phyloP scores from a whole-genome alignment of 2,329 filamentous ascomycete genomes.

The Sarocladium kiliense region DNA sequence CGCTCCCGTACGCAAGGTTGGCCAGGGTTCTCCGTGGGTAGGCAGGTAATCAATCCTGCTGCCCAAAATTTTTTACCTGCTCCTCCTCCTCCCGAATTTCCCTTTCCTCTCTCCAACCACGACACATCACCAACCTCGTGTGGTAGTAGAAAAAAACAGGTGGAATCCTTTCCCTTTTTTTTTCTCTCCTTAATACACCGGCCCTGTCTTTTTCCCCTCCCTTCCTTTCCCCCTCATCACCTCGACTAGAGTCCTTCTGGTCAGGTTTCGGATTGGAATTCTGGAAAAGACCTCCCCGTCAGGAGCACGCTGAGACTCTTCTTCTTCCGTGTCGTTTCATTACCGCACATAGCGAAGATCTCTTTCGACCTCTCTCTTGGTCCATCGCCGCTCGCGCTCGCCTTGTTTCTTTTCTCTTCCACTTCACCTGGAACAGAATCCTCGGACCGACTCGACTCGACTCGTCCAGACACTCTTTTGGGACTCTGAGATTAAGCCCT shows the following conservation, averaged over 20 bases:
- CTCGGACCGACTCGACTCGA: slow-evolving; percentile 6
- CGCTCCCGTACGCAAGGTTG: neutral
- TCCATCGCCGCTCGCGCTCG: neutral
- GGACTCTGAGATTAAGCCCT: slow-evolving; percentile 7
- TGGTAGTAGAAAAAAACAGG: slow-evolving; percentile 10
- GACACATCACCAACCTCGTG: slow-evolving; percentile 8
- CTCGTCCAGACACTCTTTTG: slow-evolving; percentile 8
- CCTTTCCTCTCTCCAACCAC: slow-evolving; percentile 7
- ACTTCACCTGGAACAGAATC: slow-evolving; percentile 1
- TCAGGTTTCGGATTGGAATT: slow-evolving; percentile 14
- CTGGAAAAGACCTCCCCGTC: slow-evolving; percentile 9
- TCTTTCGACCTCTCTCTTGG: neutral
- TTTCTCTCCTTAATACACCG: slow-evolving; percentile 11
- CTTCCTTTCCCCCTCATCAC: slow-evolving; percentile 10
- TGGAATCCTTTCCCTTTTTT: slow-evolving; percentile 12
- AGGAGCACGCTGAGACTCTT: slow-evolving; percentile 8
- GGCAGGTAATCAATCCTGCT: slow-evolving; percentile 8
- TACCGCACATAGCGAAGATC: slow-evolving; percentile 6
- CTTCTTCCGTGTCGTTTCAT: slow-evolving; percentile 9
- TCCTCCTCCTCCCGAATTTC: slow-evolving; percentile 7
- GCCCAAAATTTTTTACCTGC: slow-evolving; percentile 10
- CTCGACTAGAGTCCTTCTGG: slow-evolving; percentile 16
- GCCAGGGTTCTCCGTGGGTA: too few species aligned
- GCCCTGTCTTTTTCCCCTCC: slow-evolving; percentile 5
- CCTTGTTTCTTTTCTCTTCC: slow-evolving; percentile 5